phyloP scores from a whole-genome alignment of 2,329 filamentous ascomycete species.

The Exophiala viscosa region DNA sequence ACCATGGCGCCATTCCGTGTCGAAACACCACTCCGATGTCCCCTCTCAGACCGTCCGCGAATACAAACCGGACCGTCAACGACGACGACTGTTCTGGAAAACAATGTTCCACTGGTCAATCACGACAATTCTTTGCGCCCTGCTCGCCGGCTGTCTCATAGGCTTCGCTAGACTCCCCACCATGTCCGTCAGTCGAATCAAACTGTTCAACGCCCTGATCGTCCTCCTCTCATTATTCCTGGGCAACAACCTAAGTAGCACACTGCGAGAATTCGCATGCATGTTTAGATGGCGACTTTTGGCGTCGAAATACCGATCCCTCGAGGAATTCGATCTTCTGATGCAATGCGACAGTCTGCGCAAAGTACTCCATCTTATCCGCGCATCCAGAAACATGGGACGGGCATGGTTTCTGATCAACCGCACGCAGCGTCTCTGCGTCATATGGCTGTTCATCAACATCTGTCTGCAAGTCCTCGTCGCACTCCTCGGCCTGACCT shows the following conservation, averaged over 20 bases:
- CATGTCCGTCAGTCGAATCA: conserved; percentile 22
- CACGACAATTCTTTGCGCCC: conserved; percentile 20
- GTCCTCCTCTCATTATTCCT: conserved; percentile 24
- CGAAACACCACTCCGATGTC: conserved; percentile 1
- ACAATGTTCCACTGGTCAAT: conserved; percentile 23
- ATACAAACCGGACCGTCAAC: conserved; percentile 23
- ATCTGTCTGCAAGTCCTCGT: conserved; percentile 23
- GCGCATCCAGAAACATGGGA: conserved; percentile 16
- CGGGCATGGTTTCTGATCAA: conserved; percentile 18
- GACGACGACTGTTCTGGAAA: conserved; percentile 18
- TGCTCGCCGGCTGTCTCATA: conserved; percentile 18
- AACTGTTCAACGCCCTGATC: conserved; percentile 28
- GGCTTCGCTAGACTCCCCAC: conserved; percentile 14
- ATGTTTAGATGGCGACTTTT: conserved; percentile 28
- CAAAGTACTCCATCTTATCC: conserved; percentile 24
- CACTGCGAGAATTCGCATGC: conserved; percentile 23
- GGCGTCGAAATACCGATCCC: conserved; percentile 23
- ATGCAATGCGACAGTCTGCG: conserved; percentile 26
- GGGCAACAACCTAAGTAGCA: conserved; percentile 22
- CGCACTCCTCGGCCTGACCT: conserved; percentile 27
- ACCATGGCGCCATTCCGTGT: conserved; percentile 26
- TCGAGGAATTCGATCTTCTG: conserved; percentile 28
- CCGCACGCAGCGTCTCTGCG: conserved; percentile 24
- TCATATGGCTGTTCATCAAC: conserved; percentile 22
- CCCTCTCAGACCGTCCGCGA: conserved; percentile 18